Conservation (phyloP, 139 green algal genomes). For the Deuterostichococcus epilithicus region DNA sequence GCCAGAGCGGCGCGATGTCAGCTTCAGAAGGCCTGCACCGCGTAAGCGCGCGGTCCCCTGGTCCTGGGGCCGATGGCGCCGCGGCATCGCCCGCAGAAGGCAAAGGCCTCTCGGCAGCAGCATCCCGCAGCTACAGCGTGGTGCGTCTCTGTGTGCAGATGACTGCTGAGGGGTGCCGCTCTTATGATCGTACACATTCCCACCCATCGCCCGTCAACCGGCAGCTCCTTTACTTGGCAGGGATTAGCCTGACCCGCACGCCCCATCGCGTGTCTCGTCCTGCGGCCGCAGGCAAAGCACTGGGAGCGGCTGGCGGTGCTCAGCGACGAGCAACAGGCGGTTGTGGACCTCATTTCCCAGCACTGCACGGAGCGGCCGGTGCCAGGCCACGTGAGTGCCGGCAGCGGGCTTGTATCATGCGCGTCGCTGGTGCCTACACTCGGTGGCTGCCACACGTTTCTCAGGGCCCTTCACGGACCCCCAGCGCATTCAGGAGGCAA, state of each 20-base stretch:
- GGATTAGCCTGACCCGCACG: conserved; percentile 6
- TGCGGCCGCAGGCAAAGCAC: conserved; percentile 48
- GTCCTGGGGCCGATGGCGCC: background rate
- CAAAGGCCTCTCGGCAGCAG: conserved; percentile 4
- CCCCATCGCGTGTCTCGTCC: no score
- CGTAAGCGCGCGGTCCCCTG: no score
- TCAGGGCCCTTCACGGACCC: no score
- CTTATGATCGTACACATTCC: no score
- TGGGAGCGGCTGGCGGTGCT: conserved; percentile 67
- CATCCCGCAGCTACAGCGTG: conserved; percentile 48
- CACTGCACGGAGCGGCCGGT: conserved; percentile 47
- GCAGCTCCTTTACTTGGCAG: conserved; percentile 5
- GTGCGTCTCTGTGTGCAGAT: conserved; percentile 11
- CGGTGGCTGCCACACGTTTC: no score
- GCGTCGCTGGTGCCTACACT: no score
- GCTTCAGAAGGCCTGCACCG: background rate
- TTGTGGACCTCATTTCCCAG: conserved; percentile 50
- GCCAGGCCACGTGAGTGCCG: conserved; percentile 51
- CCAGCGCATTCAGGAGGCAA: no score
- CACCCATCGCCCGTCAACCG: no score
- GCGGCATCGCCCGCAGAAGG: background rate
- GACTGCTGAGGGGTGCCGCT: background rate
- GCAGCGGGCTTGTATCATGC: no score
- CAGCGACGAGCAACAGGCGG: conserved; percentile 47
- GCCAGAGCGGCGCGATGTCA: background rate